A percentile compares a stretch with the other conserved stretches of the same genome.
Evolutionary conservation across 371 early-diverging fungal species (phyloP).

Genomic region (Mucor indicus): DNA sequence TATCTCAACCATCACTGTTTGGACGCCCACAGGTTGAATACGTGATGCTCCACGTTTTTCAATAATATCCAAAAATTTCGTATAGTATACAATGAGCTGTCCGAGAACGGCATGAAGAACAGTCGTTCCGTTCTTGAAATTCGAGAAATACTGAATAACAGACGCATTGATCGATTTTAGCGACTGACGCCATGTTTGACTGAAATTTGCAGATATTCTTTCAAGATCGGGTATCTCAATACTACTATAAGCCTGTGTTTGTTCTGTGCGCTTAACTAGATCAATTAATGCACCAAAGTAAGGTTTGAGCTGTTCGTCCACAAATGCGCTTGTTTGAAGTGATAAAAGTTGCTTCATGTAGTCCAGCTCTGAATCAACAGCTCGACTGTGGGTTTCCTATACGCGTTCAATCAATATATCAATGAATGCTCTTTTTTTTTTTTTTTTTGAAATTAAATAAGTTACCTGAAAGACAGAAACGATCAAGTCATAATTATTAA

Average conservation of each 20-base stretch:
- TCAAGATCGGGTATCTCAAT: constrained; percentile 48
- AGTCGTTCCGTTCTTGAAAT: constrained; percentile 87
- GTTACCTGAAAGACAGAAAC: constrained; percentile 65
- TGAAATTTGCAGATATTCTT: constrained; percentile 70
- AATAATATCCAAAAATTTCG: constrained; percentile 73
- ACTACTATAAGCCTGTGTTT: constrained; percentile 9
- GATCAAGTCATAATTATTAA: constrained; percentile 90
- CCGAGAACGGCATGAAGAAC: constrained; percentile 85
- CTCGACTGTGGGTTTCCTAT: constrained; percentile 64
- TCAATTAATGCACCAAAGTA: constrained; percentile 75
- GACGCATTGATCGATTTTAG: constrained; percentile 75
- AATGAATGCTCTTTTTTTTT: not conserved
- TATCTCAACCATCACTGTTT: constrained; percentile 91
- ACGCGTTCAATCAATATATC: not conserved
- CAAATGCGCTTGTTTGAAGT: constrained; percentile 74
- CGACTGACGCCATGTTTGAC: constrained; percentile 74
- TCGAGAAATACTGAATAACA: constrained; percentile 85
- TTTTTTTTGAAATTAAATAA: not conserved
- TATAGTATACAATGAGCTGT: constrained; percentile 85
- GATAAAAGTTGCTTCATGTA: constrained; percentile 70
- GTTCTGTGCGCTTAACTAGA: constrained; percentile 71
- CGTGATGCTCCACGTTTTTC: constrained; percentile 59
- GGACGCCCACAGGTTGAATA: constrained; percentile 83
- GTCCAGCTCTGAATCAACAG: constrained; percentile 69
- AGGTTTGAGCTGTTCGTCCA: constrained; percentile 81